Conservation (phyloP, 2,329 filamentous ascomycete species). For the Arthrobotrys pseudoclavata region DNA sequence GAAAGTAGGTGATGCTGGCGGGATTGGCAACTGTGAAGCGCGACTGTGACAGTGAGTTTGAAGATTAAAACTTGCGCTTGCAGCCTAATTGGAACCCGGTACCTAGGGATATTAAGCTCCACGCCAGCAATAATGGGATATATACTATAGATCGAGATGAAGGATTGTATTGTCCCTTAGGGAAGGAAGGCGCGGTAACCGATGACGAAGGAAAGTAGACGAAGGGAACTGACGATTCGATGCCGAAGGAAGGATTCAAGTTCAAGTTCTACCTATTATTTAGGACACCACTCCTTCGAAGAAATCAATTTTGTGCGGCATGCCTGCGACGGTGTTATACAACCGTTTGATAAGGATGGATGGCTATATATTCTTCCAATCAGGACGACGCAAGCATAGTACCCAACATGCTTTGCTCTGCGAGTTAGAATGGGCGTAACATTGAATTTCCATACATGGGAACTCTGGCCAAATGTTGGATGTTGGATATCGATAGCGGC, state of each 20-base stretch:
- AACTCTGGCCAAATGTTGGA: conserved; percentile 11
- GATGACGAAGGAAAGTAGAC: neutral
- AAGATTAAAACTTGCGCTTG: neutral
- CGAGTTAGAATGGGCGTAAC: neutral
- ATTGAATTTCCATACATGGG: neutral
- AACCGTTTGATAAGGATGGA: neutral
- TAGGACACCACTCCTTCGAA: neutral
- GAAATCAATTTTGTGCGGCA: conserved; percentile 3
- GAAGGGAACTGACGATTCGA: neutral
- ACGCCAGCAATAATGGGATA: neutral
- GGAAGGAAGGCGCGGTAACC: neutral
- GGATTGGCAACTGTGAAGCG: neutral
- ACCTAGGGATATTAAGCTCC: neutral
- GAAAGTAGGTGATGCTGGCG: neutral
- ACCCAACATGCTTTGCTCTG: conserved; percentile 14
- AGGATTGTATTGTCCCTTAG: neutral
- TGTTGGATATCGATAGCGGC: conserved; percentile 8
- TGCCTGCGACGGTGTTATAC: conserved; percentile 17
- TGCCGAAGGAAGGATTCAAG: neutral
- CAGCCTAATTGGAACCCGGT: neutral
- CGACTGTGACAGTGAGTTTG: conserved; percentile 2
- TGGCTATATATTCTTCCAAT: conserved; percentile 25
- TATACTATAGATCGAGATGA: neutral
- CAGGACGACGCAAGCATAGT: neutral
- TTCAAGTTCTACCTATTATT: neutral